Evolutionary conservation across 768 basidiomycete species (phyloP).

Genomic region (Phylloporus sp.): DNA sequence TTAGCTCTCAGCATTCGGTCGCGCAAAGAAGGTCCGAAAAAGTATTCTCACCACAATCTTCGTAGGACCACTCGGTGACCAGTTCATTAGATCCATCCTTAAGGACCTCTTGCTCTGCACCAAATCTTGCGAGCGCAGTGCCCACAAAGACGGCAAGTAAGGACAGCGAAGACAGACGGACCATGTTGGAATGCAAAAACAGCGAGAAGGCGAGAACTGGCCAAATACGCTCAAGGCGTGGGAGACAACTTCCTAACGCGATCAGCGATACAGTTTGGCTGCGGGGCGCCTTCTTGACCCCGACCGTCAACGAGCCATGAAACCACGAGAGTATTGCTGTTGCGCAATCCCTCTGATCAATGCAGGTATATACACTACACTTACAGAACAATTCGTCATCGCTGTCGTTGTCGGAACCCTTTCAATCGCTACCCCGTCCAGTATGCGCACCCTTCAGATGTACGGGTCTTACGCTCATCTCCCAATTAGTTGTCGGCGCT

Average conservation of each 20-base stretch:
- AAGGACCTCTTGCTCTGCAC: conserved; percentile 31
- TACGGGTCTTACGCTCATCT: conserved; percentile 6
- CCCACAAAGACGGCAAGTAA: conserved; percentile 28
- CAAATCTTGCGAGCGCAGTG: conserved; percentile 21
- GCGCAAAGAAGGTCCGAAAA: conserved; percentile 8
- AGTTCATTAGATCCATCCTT: conserved; percentile 29
- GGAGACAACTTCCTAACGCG: conserved; percentile 10
- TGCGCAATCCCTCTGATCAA: conserved; percentile 90
- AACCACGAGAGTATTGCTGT: conserved; percentile 85
- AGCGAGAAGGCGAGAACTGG: conserved; percentile 21
- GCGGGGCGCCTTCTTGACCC: background rate
- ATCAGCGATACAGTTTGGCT: background rate
- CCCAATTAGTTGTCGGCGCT: conserved; percentile 80
- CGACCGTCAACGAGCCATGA: conserved; percentile 41
- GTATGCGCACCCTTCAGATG: conserved; percentile 43
- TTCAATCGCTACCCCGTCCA: conserved; percentile 71
- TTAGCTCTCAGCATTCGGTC: conserved; percentile 2
- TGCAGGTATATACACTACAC: conserved; percentile 78
- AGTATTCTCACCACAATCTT: conserved; percentile 64
- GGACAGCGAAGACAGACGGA: conserved; percentile 24
- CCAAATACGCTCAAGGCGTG: conserved; percentile 19
- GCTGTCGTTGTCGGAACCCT: conserved; percentile 68
- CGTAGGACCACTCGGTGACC: conserved; percentile 59
- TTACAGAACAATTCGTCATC: conserved; percentile 72
- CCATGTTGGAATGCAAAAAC: conserved; percentile 22